A percentile compares a stretch with the other conserved stretches of the same genome.
Evolutionary conservation across 2,329 filamentous ascomycete genomes (phyloP).

Genomic region (Cladosporium phlei): DNA sequence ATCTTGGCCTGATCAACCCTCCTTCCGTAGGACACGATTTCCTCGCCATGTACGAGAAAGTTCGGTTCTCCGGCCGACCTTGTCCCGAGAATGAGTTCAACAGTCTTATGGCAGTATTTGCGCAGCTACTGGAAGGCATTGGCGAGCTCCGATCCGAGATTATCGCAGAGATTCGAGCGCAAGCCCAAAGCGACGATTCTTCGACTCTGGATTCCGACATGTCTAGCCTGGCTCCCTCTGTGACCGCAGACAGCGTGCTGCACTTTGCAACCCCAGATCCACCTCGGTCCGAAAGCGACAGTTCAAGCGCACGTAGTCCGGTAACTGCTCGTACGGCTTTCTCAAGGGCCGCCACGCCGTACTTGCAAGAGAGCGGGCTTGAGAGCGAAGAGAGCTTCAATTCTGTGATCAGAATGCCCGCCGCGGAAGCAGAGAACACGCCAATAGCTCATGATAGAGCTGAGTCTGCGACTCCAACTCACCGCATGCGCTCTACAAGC

Average conservation of each 20-base stretch:
- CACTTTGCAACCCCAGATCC: constrained; percentile 16
- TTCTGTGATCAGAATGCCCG: constrained; percentile 20
- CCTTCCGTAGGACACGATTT: constrained; percentile 55
- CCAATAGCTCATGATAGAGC: neutral
- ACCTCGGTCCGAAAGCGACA: constrained; percentile 14
- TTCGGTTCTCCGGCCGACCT: constrained; percentile 70
- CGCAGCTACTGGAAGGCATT: constrained; percentile 74
- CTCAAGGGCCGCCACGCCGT: constrained; percentile 22
- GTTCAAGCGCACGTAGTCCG: constrained; percentile 23
- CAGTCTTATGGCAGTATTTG: constrained; percentile 76
- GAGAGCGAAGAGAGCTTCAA: constrained; percentile 24
- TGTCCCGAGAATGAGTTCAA: constrained; percentile 69
- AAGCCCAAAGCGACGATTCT: constrained; percentile 19
- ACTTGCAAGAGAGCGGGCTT: constrained; percentile 16
- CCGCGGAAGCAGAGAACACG: neutral
- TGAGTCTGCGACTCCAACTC: neutral
- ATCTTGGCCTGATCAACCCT: constrained; percentile 59
- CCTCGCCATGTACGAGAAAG: constrained; percentile 71
- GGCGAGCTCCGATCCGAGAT: constrained; percentile 52
- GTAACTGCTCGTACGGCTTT: constrained; percentile 25
- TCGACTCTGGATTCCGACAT: neutral
- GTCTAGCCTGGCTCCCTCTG: neutral
- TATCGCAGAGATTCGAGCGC: constrained; percentile 40
- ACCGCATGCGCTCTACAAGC: neutral
- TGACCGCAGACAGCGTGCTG: constrained; percentile 2